Percentiles rank a stretch among this genome's conserved stretches.
Conservation (phyloP, 148 eudicot genomes). For the Bassia scoparia region DNA sequence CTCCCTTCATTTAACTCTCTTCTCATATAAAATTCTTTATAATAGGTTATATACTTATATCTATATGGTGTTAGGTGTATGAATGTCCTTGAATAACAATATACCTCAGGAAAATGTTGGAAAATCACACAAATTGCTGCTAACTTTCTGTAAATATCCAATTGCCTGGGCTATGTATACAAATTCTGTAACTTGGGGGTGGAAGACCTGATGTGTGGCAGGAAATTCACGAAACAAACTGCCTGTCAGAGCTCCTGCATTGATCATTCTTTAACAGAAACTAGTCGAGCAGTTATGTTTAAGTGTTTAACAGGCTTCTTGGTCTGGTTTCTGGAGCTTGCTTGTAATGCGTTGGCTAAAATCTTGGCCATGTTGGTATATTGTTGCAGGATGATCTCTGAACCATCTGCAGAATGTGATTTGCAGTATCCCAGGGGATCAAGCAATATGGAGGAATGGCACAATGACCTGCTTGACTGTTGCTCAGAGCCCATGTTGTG, state of each 20-base stretch:
- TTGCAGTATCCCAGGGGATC: conserved; percentile 5
- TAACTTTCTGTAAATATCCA: neutral
- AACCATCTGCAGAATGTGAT: neutral
- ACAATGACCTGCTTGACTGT: conserved; percentile 89
- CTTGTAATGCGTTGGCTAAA: neutral
- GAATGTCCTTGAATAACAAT: neutral
- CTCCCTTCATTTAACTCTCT: neutral
- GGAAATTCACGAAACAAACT: neutral
- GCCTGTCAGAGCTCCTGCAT: neutral
- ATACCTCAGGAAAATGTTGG: neutral
- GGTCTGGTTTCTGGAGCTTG: neutral
- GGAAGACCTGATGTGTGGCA: neutral
- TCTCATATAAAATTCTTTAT: neutral
- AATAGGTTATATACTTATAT: neutral
- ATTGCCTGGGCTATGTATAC: neutral
- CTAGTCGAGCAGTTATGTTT: neutral
- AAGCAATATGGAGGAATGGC: conserved; percentile 55
- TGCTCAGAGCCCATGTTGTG: conserved; percentile 88
- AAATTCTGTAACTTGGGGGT: too few species aligned
- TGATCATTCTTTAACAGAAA: neutral
- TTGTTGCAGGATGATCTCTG: conserved; percentile 17
- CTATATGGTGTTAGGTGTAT: neutral
- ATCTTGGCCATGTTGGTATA: neutral
- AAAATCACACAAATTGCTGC: neutral
- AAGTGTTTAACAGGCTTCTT: neutral